These are phyloP conservation scores for Priceomyces melissophilus DNA, from an alignment of 805 yeast genomes.

Conservation along the genomic window DNA sequence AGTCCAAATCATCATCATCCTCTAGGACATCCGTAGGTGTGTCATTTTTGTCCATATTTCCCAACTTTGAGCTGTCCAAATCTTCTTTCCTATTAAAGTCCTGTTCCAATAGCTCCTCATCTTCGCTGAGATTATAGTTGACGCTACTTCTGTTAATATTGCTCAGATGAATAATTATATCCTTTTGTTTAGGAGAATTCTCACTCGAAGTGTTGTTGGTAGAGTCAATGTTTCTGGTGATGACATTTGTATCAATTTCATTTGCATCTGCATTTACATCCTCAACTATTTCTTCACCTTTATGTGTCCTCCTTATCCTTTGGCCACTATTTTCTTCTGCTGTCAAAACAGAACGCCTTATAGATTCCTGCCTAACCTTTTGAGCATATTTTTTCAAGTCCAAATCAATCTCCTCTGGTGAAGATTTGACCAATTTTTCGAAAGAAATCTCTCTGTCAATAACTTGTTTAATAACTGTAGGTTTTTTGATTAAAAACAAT, in stretches of 20 bases:
- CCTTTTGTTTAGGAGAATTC: slow-evolving; percentile 1
- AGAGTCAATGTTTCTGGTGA: slow-evolving; percentile 35
- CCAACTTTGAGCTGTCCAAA: slow-evolving; percentile 6
- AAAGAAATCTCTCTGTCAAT: slow-evolving; percentile 52
- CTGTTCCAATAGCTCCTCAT: slow-evolving; percentile 15
- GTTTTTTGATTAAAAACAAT: slow-evolving; percentile 61
- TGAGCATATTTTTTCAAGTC: slow-evolving; percentile 69
- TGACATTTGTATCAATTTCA: slow-evolving; percentile 23
- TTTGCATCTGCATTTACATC: slow-evolving; percentile 23
- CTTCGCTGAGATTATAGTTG: slow-evolving; percentile 21
- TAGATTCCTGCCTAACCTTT: slow-evolving; percentile 64
- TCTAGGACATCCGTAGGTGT: slow-evolving; percentile 15
- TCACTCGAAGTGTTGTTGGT: slow-evolving; percentile 25
- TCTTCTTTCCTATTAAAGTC: slow-evolving; percentile 1
- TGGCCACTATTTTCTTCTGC: slow-evolving; percentile 50
- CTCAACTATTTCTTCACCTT: slow-evolving; percentile 83
- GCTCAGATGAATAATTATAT: slow-evolving; percentile 8
- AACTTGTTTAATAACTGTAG: slow-evolving; percentile 54
- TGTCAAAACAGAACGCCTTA: slow-evolving; percentile 65
- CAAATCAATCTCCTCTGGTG: slow-evolving; percentile 78
- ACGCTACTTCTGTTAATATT: slow-evolving; percentile 8
- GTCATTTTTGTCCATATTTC: slow-evolving; percentile 2
- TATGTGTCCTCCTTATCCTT: slow-evolving; percentile 74
- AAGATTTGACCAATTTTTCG: slow-evolving; percentile 56
- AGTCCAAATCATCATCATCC: slow-evolving; percentile 33